A percentile compares a stretch with the other conserved stretches of the same genome.
These are phyloP conservation scores for Volvox africanus DNA, from an alignment of 139 green algal genomes.

Conservation along the genomic window DNA sequence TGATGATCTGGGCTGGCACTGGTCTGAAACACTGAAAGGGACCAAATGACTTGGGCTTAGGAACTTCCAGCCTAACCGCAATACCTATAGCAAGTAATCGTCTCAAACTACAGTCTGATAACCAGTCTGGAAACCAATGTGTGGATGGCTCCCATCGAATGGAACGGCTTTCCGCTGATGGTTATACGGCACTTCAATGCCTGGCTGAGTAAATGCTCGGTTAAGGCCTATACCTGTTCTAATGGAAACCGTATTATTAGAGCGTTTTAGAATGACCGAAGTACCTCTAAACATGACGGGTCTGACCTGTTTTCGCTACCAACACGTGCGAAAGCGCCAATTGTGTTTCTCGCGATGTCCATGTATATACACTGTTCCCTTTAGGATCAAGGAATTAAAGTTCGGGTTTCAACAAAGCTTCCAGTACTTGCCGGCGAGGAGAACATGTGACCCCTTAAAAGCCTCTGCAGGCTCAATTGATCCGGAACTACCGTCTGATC, in stretches of 20 bases:
- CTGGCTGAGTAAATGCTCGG: no score
- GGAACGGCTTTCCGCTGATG: no score
- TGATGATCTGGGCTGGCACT: neutral
- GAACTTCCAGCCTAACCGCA: no score
- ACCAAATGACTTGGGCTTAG: no score
- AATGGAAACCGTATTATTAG: no score
- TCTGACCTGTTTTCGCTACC: neutral
- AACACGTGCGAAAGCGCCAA: neutral
- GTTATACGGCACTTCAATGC: no score
- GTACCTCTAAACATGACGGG: neutral
- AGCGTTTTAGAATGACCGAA: neutral
- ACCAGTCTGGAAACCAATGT: no score
- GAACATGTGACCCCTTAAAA: neutral
- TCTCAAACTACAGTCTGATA: no score
- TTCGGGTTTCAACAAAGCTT: neutral
- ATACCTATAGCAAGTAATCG: no score
- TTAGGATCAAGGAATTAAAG: neutral
- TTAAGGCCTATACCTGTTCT: no score
- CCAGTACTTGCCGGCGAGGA: neutral
- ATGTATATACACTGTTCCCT: neutral
- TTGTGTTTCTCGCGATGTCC: neutral
- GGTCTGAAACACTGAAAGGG: no score
- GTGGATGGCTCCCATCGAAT: no score
- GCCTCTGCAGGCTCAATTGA: neutral
- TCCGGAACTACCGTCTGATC: neutral